phyloP scores from a whole-genome alignment of 345 rosid genomes.

The Adansonia digitata region DNA sequence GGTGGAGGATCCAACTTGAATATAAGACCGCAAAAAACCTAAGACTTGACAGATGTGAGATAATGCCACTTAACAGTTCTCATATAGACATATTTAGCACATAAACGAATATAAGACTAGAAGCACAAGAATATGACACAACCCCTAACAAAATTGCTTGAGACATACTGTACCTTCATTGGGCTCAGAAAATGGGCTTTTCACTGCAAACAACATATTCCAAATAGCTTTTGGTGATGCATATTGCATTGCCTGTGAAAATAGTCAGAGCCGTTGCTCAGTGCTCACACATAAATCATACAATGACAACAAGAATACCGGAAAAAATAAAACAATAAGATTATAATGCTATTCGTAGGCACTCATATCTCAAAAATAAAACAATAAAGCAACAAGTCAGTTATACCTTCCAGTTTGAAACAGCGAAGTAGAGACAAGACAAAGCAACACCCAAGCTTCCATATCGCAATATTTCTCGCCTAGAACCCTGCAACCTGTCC shows the following conservation, averaged over 20 bases:
- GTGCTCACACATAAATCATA: background rate
- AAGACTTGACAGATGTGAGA: background rate
- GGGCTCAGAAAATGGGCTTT: slow-evolving; percentile 42
- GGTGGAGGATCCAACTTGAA: background rate
- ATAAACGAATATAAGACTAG: background rate
- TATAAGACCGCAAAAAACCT: background rate
- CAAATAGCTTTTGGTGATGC: slow-evolving; percentile 85
- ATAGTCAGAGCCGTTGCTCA: slow-evolving; percentile 13
- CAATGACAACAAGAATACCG: background rate
- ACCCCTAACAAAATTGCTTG: background rate
- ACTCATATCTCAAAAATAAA: background rate
- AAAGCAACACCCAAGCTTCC: slow-evolving; percentile 80
- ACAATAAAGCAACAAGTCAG: background rate
- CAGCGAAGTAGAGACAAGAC: slow-evolving; percentile 56
- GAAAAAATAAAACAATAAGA: background rate
- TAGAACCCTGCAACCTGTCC: slow-evolving; percentile 93
- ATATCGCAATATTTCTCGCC: slow-evolving; percentile 75
- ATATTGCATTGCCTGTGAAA: slow-evolving; percentile 80
- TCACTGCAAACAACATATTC: slow-evolving; percentile 68
- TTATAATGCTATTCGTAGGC: slow-evolving; percentile 3
- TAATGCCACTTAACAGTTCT: background rate
- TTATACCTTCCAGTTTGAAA: slow-evolving; percentile 75
- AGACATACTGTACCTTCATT: slow-evolving; percentile 36
- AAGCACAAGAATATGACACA: background rate
- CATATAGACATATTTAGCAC: background rate